Evolutionary conservation across 2,329 filamentous ascomycete species (phyloP).

Genomic region (Tolypocladium capitatum): DNA sequence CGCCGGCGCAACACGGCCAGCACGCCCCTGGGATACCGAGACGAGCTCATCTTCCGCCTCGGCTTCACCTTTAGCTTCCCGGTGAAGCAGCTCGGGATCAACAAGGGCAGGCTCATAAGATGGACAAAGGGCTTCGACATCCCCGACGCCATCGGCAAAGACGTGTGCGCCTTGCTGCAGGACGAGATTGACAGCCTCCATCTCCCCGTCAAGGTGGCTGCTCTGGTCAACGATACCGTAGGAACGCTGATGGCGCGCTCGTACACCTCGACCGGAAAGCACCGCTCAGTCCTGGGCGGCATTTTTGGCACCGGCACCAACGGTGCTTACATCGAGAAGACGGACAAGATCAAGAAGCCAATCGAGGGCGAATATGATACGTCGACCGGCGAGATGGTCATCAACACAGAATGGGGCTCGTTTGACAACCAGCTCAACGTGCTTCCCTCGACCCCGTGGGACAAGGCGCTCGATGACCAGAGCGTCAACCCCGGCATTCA

Average conservation of each 20-base stretch:
- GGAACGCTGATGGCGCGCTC: constrained; percentile 96
- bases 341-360: constrained; percentile 70
- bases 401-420: constrained; percentile 97
- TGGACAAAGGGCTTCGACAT: constrained; percentile 99
- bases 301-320: constrained; percentile 98
- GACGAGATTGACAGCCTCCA: constrained; percentile 73
- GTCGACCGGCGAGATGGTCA: constrained; percentile 83
- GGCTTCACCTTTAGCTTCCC: constrained; percentile 99
- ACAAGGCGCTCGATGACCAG: constrained; percentile 61
- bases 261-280: constrained; percentile 82
- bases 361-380: constrained; percentile 59
- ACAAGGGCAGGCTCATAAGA: constrained; percentile 83
- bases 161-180: constrained; percentile 85
- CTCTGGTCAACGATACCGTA: constrained; percentile 93
- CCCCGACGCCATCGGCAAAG: constrained; percentile 82
- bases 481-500: constrained; percentile 89
- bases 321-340: constrained; percentile 91
- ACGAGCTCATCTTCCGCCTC: constrained; percentile 75
- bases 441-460: constrained; percentile 74
- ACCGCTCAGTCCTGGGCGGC: constrained; percentile 76
- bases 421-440: constrained; percentile 91
- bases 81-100: constrained; percentile 85
- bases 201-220: constrained; percentile 86
- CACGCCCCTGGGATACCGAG: constrained; percentile 44
- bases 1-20: constrained; percentile 49